A percentile compares a stretch with the other conserved stretches of the same genome.
These are phyloP conservation scores for Niveomyces coronatus DNA, from an alignment of 2,329 filamentous ascomycete species.

Conservation along the genomic window DNA sequence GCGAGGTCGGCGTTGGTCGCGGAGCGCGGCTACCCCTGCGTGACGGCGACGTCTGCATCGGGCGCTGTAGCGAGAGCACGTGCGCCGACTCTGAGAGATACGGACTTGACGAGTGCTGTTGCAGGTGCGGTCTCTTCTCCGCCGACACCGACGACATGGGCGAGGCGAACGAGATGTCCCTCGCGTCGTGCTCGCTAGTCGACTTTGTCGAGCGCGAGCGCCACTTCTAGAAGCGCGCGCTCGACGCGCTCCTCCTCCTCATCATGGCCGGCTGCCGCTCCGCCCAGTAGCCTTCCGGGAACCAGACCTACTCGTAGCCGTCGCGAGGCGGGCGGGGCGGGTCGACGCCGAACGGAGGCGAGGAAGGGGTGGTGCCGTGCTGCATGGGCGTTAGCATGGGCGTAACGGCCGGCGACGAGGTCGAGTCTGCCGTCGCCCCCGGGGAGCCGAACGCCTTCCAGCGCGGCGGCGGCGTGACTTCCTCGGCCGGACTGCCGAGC, in stretches of 20 bases:
- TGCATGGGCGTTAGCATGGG: not conserved
- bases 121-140: slow-evolving; percentile 5
- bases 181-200: slow-evolving; percentile 22
- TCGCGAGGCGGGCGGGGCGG: slow-evolving; percentile 44
- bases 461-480: not conserved
- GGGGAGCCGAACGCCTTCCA: slow-evolving; percentile 1
- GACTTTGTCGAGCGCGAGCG: slow-evolving; percentile 27
- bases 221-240: slow-evolving; percentile 31
- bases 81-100: slow-evolving; percentile 38
- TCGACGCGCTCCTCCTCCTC: slow-evolving; percentile 22
- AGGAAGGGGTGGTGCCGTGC: slow-evolving; percentile 4
- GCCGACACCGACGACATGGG: slow-evolving; percentile 16
- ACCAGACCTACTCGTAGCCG: slow-evolving; percentile 53
- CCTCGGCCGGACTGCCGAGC: not conserved
- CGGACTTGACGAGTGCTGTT: slow-evolving; percentile 27
- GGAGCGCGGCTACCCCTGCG: slow-evolving; percentile 10
- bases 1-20: slow-evolving; percentile 7
- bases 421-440: not conserved
- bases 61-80: slow-evolving; percentile 35
- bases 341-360: slow-evolving; percentile 28
- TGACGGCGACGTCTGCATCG: slow-evolving; percentile 7
- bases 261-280: slow-evolving; percentile 32
- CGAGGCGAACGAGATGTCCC: slow-evolving; percentile 15
- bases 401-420: not conserved
- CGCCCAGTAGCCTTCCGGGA: slow-evolving; percentile 53